Evolutionary conservation across 176 grass and related monocot genomes (phyloP).

Genomic region (Cenchrus americanus): DNA sequence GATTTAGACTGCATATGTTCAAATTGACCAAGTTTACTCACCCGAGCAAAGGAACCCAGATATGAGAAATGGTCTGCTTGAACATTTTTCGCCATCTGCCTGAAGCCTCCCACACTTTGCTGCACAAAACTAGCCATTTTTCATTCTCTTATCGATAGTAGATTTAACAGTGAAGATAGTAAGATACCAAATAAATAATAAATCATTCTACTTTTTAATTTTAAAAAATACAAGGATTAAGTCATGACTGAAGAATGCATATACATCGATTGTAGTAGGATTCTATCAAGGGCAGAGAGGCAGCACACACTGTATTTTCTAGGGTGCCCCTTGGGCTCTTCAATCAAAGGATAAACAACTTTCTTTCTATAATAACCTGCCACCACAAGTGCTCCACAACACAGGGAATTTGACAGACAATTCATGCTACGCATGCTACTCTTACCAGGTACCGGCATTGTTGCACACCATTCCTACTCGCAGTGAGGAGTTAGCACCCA

Average conservation of each 20-base stretch:
- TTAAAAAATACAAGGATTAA: background rate
- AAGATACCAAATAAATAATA: background rate
- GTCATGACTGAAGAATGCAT: background rate
- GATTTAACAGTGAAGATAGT: background rate
- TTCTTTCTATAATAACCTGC: background rate
- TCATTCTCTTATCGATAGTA: background rate
- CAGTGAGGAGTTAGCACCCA: background rate
- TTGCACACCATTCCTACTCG: background rate
- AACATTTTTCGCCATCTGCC: constrained; percentile 72
- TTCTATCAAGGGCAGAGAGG: no score
- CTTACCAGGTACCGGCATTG: no score
- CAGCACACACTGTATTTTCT: background rate
- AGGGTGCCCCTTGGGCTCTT: background rate
- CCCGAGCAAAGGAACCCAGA: constrained; percentile 51
- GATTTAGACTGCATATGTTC: background rate
- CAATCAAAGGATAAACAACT: background rate
- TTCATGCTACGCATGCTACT: constrained; percentile 1
- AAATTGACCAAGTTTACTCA: constrained; percentile 35
- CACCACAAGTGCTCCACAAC: background rate
- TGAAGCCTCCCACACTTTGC: constrained; percentile 62
- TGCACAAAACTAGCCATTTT: constrained; percentile 51
- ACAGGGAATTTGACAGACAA: background rate
- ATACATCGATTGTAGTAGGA: background rate
- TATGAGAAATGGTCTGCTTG: constrained; percentile 56
- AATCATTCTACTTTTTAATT: background rate